Evolutionary conservation across 805 yeast species (phyloP), one percentile per base, ranked within the genome.

Genomic region (Suhomyces xylopsoci): DNA sequence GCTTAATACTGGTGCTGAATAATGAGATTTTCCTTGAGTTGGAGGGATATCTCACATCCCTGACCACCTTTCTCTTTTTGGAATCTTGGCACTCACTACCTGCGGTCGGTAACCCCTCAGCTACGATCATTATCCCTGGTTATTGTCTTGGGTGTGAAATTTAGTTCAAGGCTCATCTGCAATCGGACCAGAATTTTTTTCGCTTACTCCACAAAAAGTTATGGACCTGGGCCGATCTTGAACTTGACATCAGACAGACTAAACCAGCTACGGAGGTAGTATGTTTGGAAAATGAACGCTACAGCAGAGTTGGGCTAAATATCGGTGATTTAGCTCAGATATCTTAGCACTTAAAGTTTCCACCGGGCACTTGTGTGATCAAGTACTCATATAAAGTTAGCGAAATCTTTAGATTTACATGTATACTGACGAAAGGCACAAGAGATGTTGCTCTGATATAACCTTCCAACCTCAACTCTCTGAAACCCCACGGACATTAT

Each of bases 1-100:
- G 96, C 49, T 74, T 72, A 19, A 75, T 66, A 8, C 76, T 65
- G 2, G 68, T 58, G 2, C 74, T 56, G 12, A 51, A 55, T 6
- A 65, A 51, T 6, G 64, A 59, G 9, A 68, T 44, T 12, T 22
- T 46, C n/a, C 61, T 19, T 9, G 51, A 47, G 5, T 10, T 45
- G 34, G 54, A 48, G 3, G 56, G 50, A 43, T 56, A 56, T 12
- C 8, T 17, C 28, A 47, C 51, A 12, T n/a, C 36, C 15, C 22
- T 12, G 9, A 34, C 51, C 1, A 47, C n/a, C 28, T 36, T 53
- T 34, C 51, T 38, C 15, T 51, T 47, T 30, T 57, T 57, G 26
- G 43, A 20, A 9, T 38, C n/a, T 17, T 7, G 42, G 4, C n/a
- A 3, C 42, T 17, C 14, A 24, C 14, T 17, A 9, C 24, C 42